Percentiles rank a stretch among this genome's conserved stretches.
These are phyloP conservation scores for Pseudodiploospora longispora DNA, from an alignment of 2,329 filamentous ascomycete species.

Conservation along the genomic window DNA sequence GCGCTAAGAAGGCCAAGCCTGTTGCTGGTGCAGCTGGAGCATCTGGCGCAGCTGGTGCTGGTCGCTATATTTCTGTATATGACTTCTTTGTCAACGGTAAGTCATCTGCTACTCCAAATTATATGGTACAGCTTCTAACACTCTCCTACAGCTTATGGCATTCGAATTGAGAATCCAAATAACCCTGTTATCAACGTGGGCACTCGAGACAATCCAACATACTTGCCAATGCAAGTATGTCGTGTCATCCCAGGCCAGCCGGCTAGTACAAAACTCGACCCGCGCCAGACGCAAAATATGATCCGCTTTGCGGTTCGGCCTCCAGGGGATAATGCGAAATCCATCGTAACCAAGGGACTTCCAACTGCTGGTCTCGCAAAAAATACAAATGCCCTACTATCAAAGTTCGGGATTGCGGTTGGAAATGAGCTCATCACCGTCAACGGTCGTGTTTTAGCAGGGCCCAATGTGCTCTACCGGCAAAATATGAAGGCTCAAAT, in stretches of 20 bases:
- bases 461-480: constrained; percentile 46
- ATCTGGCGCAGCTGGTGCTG: constrained; percentile 21
- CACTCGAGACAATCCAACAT: constrained; percentile 41
- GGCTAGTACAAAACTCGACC: constrained; percentile 39
- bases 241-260: constrained; percentile 47
- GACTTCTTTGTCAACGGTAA: constrained; percentile 39
- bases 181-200: constrained; percentile 53
- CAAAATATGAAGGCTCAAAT: constrained; percentile 16
- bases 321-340: constrained; percentile 47
- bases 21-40: constrained; percentile 17
- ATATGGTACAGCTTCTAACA: background rate
- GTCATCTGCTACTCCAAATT: constrained; percentile 9
- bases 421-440: constrained; percentile 50
- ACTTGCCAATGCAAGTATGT: constrained; percentile 52
- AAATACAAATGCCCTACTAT: constrained; percentile 27
- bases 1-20: constrained; percentile 10
- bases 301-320: constrained; percentile 50
- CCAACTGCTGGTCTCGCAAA: constrained; percentile 37
- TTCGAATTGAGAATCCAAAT: constrained; percentile 24
- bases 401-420: constrained; percentile 46
- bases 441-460: constrained; percentile 47
- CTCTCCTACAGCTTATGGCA: constrained; percentile 22
- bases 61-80: constrained; percentile 41
- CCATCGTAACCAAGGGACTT: constrained; percentile 44
- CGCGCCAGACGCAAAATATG: constrained; percentile 49